Conservation (phyloP, 2,329 filamentous ascomycete species). For the Penicillium frequentans region DNA sequence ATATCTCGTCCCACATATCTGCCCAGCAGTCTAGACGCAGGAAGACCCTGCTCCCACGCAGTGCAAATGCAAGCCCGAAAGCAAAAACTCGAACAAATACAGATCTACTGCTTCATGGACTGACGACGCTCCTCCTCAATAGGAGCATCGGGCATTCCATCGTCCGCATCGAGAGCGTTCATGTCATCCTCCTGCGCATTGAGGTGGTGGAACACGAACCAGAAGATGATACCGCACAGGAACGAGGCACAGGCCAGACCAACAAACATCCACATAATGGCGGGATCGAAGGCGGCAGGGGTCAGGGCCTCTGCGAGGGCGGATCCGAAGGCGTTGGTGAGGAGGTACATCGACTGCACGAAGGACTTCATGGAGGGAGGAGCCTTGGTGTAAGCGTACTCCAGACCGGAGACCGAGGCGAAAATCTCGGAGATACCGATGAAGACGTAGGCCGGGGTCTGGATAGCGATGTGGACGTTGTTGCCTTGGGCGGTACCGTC, state of each 20-base stretch:
- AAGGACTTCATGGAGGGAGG: conserved; percentile 67
- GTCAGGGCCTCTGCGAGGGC: conserved; percentile 63
- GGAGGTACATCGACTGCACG: conserved; percentile 57
- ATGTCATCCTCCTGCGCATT: conserved; percentile 52
- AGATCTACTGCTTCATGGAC: conserved; percentile 14
- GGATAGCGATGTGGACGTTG: conserved; percentile 45
- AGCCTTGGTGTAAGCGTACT: conserved; percentile 74
- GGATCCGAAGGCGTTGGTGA: conserved; percentile 59
- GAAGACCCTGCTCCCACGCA: conserved; percentile 11
- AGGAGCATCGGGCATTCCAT: conserved; percentile 22
- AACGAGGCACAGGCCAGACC: conserved; percentile 55
- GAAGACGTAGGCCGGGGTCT: conserved; percentile 47
- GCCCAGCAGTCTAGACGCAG: conserved; percentile 19
- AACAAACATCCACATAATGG: conserved; percentile 66
- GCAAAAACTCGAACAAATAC: not conserved
- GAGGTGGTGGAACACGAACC: conserved; percentile 49
- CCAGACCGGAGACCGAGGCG: conserved; percentile 66
- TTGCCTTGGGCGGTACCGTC: conserved; percentile 39
- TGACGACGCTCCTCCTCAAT: conserved; percentile 9
- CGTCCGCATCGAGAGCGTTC: conserved; percentile 49
- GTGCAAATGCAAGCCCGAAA: conserved; percentile 1
- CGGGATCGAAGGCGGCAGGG: conserved; percentile 62
- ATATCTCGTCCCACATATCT: conserved; percentile 20
- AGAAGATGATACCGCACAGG: conserved; percentile 55
- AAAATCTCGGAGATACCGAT: conserved; percentile 57